These are phyloP conservation scores for Domatiomyces globalis DNA, from an alignment of 2,329 filamentous ascomycete genomes.

Conservation along the genomic window DNA sequence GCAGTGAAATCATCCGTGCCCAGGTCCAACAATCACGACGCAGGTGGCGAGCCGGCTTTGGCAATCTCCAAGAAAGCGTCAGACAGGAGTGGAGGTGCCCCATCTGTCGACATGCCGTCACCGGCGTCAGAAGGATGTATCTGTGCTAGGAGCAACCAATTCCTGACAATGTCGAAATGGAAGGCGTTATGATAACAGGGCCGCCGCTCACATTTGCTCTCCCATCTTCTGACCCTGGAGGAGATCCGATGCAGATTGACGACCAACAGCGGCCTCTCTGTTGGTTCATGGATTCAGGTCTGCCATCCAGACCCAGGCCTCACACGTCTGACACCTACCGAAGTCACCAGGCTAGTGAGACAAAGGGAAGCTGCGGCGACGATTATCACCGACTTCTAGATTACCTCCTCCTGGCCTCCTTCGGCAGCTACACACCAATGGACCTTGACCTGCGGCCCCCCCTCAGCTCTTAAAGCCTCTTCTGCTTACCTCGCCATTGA, in stretches of 20 bases:
- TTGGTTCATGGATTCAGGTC: background rate
- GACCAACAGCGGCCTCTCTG: background rate
- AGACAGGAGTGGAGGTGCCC: conserved; percentile 10
- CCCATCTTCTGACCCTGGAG: background rate
- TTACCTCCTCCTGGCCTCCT: background rate
- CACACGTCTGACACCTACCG: background rate
- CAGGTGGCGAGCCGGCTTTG: background rate
- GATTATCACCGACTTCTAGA: background rate
- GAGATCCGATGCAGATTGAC: background rate
- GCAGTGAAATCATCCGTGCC: conserved; percentile 8
- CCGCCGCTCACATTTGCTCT: background rate
- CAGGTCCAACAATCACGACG: conserved; percentile 1
- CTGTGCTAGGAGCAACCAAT: conserved; percentile 1
- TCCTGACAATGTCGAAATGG: background rate
- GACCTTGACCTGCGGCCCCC: background rate
- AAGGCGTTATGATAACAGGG: background rate
- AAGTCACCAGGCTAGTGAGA: background rate
- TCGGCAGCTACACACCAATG: background rate
- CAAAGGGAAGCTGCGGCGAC: background rate
- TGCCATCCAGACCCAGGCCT: background rate
- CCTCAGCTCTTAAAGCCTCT: too few relatives aligned
- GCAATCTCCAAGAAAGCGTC: background rate
- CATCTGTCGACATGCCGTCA: conserved; percentile 10
- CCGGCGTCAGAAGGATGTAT: conserved; percentile 8
- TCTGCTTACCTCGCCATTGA: background rate